Percentiles rank a stretch among this genome's conserved stretches.
These are phyloP conservation scores for Scutellaria minor DNA, from an alignment of 257 asterid species.

Conservation along the genomic window DNA sequence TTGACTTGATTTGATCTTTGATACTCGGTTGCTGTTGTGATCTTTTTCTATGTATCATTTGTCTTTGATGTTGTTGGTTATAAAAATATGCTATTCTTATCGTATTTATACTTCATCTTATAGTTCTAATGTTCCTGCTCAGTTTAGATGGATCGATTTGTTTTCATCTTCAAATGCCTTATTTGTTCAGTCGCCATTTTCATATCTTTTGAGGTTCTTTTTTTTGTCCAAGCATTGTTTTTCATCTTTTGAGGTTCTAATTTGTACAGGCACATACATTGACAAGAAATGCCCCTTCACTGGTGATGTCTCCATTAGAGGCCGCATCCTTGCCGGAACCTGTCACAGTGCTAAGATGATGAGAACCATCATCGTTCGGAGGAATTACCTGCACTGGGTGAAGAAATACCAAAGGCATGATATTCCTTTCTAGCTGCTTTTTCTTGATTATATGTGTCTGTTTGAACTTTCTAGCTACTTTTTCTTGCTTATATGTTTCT, in stretches of 20 bases:
- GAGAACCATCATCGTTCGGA: slow-evolving; percentile 60
- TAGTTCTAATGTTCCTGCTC: background rate
- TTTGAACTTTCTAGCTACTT: background rate
- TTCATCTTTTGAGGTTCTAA: background rate
- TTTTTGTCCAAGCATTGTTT: background rate
- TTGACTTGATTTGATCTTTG: background rate
- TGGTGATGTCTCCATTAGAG: slow-evolving; percentile 66
- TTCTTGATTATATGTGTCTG: background rate
- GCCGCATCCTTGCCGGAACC: slow-evolving; percentile 69
- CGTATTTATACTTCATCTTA: background rate
- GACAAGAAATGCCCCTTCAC: slow-evolving; percentile 72
- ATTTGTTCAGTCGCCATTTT: background rate
- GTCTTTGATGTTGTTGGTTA: background rate
- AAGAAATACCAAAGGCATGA: slow-evolving; percentile 64
- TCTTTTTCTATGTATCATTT: background rate
- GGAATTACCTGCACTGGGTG: slow-evolving; percentile 64
- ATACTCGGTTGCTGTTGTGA: too few species aligned
- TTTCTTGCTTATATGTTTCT: background rate
- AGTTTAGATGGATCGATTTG: background rate
- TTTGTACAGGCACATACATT: slow-evolving; percentile 37
- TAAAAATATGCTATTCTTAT: background rate
- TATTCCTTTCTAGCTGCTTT: background rate
- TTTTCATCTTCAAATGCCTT: background rate
- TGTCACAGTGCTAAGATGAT: slow-evolving; percentile 78
- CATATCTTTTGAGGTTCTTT: too few species aligned